Base-by-base conservation (phyloP, 208 protist species). In the Jaenimonas drosophilae region DNA sequence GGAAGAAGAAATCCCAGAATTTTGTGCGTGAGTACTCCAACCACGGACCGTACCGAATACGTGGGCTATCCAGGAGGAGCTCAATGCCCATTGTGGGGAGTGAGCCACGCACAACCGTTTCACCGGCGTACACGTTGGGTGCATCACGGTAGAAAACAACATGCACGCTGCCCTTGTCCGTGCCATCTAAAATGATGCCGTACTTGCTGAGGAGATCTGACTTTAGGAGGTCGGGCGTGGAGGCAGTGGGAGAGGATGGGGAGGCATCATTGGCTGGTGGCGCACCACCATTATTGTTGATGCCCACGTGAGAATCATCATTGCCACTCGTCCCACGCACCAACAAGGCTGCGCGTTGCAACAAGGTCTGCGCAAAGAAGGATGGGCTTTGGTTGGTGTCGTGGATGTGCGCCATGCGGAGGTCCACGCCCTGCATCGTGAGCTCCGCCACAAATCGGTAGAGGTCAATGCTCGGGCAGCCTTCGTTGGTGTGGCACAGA, bases 71-170 rank as follows among this genome's bases (percentile, higher is more conserved):
- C 32, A 94, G 48, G 24, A 89, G 31, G n/a, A 94, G 48, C 63
- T 94, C 86, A 3, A 86, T 38, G 17, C 86, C 80, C 9, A 58
- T 75, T 5, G 41, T 73, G 14, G 85, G 86, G 40, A 94, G 51
- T 30, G 66, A 63, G n/a, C 47, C 54, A 27, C 69, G 70, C 5
- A 37, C 54, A 1, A 81, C 45, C 11, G 57, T 51, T 31, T 94
- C 86, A 2, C 81, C 82, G 6, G 79, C 78, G 53, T 91, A 87
- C 16, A 94, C 69, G 54, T 88, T 88, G 14, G 86, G 59, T 0
- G 70, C 47, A 46, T 94, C 86, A 33, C 74, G 66, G 64, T 89
- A 94, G 45, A 63, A 76, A 16, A 91, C 64, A 14, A 89, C 25
- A 61, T 91, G 81, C 17, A 85, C 40, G 16, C 61, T 67, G 39